A percentile compares a stretch with the other conserved stretches of the same genome.
Evolutionary conservation across 768 basidiomycete genomes (phyloP).

Genomic region (Lepiota brunneoincarnata): DNA sequence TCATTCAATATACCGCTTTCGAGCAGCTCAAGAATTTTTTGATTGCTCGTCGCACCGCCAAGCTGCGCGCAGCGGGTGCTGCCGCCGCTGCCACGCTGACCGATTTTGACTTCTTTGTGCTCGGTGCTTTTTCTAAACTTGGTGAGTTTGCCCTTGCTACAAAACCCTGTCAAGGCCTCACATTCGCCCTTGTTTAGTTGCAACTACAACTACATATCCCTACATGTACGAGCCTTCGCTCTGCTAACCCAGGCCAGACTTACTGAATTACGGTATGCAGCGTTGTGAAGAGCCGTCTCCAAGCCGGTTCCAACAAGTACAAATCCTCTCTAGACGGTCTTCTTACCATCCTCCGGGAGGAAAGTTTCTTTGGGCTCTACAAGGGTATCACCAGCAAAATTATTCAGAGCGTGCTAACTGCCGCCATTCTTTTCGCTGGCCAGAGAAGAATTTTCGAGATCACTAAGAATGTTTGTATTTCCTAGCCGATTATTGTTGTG

Average conservation of each 20-base stretch:
- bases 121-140: conserved; percentile 94
- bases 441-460: conserved; percentile 80
- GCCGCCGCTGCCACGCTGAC: conserved; percentile 50
- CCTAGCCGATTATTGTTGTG: not conserved
- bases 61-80: conserved; percentile 45
- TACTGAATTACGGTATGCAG: conserved; percentile 24
- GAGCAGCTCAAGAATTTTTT: conserved; percentile 92
- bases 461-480: conserved; percentile 46
- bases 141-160: conserved; percentile 38
- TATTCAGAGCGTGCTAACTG: conserved; percentile 87
- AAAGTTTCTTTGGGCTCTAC: conserved; percentile 83
- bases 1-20: conserved; percentile 92
- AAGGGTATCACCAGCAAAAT: conserved; percentile 88
- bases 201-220: conserved; percentile 47
- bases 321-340: conserved; percentile 76
- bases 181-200: conserved; percentile 29
- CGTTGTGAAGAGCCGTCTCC: conserved; percentile 76
- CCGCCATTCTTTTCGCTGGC: conserved; percentile 89
- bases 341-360: conserved; percentile 72
- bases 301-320: conserved; percentile 75
- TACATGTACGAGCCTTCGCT: conserved; percentile 37
- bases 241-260: not conserved
- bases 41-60: conserved; percentile 57
- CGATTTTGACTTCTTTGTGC: conserved; percentile 89
- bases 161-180: not conserved